phyloP scores from a whole-genome alignment of 2,329 filamentous ascomycete species.

The Microdochium trichocladiopsis region DNA sequence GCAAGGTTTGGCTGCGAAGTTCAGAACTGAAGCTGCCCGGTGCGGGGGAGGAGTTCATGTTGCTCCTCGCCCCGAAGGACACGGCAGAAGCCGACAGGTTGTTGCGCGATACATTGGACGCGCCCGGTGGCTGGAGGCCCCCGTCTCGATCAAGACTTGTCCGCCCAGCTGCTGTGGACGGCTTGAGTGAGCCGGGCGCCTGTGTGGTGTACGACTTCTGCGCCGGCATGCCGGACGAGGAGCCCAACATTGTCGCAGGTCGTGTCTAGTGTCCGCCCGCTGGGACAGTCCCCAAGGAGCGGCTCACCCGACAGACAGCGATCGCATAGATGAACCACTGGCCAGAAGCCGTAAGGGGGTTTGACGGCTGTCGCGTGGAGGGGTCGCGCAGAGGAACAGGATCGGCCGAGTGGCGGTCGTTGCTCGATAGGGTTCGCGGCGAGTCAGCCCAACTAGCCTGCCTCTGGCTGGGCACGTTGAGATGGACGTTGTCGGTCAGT shows the following conservation, averaged over 20 bases:
- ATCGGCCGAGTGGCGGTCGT: too few relatives aligned
- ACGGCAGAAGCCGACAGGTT: conserved; percentile 41
- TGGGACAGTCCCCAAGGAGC: conserved; percentile 12
- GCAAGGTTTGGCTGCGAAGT: conserved; percentile 64
- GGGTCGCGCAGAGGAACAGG: too few relatives aligned
- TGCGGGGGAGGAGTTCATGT: conserved; percentile 61
- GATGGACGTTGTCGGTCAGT: too few relatives aligned
- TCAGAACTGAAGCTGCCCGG: conserved; percentile 89
- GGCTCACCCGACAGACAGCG: conserved; percentile 6
- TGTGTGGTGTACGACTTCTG: conserved; percentile 44
- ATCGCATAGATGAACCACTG: conserved; percentile 5
- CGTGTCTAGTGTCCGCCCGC: conserved; percentile 20
- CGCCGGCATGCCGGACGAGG: conserved; percentile 42
- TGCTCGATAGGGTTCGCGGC: too few relatives aligned
- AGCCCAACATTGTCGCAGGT: conserved; percentile 40
- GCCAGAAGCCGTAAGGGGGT: neutral
- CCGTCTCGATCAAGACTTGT: conserved; percentile 51
- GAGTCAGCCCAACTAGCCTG: too few relatives aligned
- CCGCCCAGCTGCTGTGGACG: conserved; percentile 25
- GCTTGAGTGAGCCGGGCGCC: conserved; percentile 26
- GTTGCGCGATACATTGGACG: conserved; percentile 38
- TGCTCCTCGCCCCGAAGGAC: conserved; percentile 59
- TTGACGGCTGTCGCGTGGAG: neutral
- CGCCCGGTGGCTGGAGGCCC: conserved; percentile 37
- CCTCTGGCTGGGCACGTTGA: too few relatives aligned